Base-by-base conservation (phyloP, 1,284 basidiomycete genomes). In the Irpex lacteus region DNA sequence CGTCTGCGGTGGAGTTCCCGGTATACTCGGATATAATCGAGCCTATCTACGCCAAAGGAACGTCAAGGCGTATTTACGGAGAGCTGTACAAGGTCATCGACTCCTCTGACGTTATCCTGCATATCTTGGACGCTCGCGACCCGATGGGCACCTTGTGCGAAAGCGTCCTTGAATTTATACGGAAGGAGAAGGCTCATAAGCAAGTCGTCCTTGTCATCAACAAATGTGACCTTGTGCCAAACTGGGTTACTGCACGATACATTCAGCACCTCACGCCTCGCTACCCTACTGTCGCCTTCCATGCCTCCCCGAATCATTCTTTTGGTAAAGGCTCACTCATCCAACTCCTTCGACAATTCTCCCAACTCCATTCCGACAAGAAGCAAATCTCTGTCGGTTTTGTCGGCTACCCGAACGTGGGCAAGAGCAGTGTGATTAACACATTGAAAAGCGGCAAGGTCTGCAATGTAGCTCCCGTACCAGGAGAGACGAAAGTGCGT, bases 51-150 rank as follows among this genome's bases (percentile, higher is more conserved):
- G 87, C 90, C 63, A 96, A 97, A 76, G 96, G 96, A 47, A 98
- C 96, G 0, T 97, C 95, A 26, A 83, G 91, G 55, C 88, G 98
- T 62, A 99, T 99, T 69, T 99, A 98, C 80, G 96, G 95, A 67
- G 97, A 99, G 77, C 81, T 99, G 26, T 99, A 99, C 86, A 99
- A 99, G 78, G 98, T 99, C 69, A 96, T 99, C 72, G 98, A 99
- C 77, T 98, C 96, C 2, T 98, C 95, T 7, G 97, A 99, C 74
- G 95, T 99, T 56, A 87, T 99, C 67, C 86, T 99, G 50, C 98
- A 99, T 76, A 89, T 99, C 57, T 82, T 99, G 67, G 98, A 99
- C 77, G 97, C 96, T 36, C 88, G 97, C 61, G 97, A 99, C 77
- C 97, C 97, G 0, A 77, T 98, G 60, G 98, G 98, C 13, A 98